Conservation (phyloP, 1,139 yeast species). For the Debaryomyces coudertii region DNA sequence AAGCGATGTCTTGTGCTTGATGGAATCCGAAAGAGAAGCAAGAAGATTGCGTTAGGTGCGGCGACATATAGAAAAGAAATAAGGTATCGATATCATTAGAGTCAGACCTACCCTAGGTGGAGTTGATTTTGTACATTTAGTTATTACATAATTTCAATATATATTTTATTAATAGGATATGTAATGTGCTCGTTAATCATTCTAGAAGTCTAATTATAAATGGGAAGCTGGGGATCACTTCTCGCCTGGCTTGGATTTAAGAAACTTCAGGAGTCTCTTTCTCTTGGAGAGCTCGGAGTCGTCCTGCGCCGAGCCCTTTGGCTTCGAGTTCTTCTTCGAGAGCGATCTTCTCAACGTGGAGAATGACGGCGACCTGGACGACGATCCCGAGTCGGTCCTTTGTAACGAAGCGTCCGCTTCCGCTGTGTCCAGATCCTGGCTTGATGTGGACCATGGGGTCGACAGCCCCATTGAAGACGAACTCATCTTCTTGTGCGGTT, state of each 20-base stretch:
- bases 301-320: slow-evolving; percentile 3
- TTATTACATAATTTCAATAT: slow-evolving; percentile 10
- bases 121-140: slow-evolving; percentile 13
- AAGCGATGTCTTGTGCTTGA: slow-evolving; percentile 97
- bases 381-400: slow-evolving; percentile 1
- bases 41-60: slow-evolving; percentile 58
- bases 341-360: slow-evolving; percentile 2
- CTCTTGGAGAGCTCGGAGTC: slow-evolving; percentile 1
- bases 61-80: slow-evolving; percentile 3
- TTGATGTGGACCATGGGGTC: background rate
- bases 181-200: slow-evolving; percentile 5
- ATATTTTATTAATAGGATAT: slow-evolving; percentile 5
- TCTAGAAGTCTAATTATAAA: background rate
- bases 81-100: slow-evolving; percentile 6
- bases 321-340: slow-evolving; percentile 4
- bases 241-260: background rate
- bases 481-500: background rate
- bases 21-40: slow-evolving; percentile 99
- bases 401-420: background rate
- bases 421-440: background rate
- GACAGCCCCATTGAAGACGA: background rate
- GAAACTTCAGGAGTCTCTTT: slow-evolving; percentile 4
- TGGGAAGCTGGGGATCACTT: background rate
- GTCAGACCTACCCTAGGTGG: background rate
- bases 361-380: slow-evolving; percentile 2